Evolutionary conservation across 148 eudicot genomes (phyloP), one percentile per base, ranked within the genome.

Genomic region (Fagopyrum homotropicum): DNA sequence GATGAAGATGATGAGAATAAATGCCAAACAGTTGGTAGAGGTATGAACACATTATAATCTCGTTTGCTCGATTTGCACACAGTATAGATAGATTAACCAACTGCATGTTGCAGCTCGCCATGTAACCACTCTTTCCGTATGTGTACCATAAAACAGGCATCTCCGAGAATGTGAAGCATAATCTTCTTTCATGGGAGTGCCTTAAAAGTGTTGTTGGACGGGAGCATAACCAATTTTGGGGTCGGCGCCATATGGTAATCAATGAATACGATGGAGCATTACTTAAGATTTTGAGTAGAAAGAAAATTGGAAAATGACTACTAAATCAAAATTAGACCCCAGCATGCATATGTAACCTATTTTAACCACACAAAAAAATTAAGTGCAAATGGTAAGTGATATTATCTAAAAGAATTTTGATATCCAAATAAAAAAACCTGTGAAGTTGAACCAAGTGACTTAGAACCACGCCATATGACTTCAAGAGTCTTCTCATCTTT

Each of bases 391-490:
- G 63, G 63, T 17, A 57, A 19, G 29, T 29, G 17, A 57, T 17
- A 57, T 57, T 9, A 19, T 57, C 10, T 6, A 2, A 57, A 19
- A 7, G 9, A 19, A 12, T 64, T 64, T 35, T 4, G 3, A 30
- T 2, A 64, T 4, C 9, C 45, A 35, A 64, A 64, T 35, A 45
- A 7, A 30, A 10, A 47, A 47, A 86, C 95, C 91, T 90, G 95
- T 73, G 95, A 82, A 74, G 95, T 81, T 64, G 90, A 80, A 76
- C 89, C 90, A 75, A 90, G 92, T 46, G 95, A 86, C 72, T 75
- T 86, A 56, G 95, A 90, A 74, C 90, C 92, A 72, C 81, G 89
- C 95, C 95, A 90, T 76, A 90, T 74, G 50, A 88, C 80, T 81
- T 90, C 95, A 74, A 90, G 95, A 71, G 84, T 80, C 85, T 90